Percentiles rank a stretch among this genome's conserved stretches.
Evolutionary conservation across 179 eudicot species (phyloP).

Genomic region (Spinacia oleracea): DNA sequence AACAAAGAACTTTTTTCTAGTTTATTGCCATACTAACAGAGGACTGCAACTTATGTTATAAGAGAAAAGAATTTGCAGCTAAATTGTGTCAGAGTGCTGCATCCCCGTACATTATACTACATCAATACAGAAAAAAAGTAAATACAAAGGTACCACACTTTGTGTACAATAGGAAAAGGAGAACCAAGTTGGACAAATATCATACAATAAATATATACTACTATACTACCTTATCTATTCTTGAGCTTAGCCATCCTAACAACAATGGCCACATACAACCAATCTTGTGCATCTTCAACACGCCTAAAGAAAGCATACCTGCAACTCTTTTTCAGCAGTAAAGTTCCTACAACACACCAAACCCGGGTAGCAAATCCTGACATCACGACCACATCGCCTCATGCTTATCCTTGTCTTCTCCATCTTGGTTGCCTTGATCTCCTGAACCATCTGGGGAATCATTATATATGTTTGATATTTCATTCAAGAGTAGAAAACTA

Average conservation of each 20-base stretch:
- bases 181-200: background rate
- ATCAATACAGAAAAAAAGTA: background rate
- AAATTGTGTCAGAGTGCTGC: background rate
- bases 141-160: background rate
- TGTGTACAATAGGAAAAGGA: background rate
- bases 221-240: background rate
- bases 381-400: too few relatives aligned
- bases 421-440: too few relatives aligned
- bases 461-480: too few relatives aligned
- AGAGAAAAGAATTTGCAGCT: background rate
- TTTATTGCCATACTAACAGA: too few relatives aligned
- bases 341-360: conserved; percentile 18
- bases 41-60: too few relatives aligned
- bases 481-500: too few relatives aligned
- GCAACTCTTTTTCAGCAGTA: conserved; percentile 13
- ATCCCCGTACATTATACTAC: background rate
- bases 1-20: too few relatives aligned
- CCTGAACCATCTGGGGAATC: too few relatives aligned
- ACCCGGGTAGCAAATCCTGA: too few relatives aligned
- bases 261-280: conserved; percentile 3
- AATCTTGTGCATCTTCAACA: conserved; percentile 14
- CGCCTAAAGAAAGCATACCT: conserved; percentile 9
- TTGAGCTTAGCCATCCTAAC: conserved; percentile 14
- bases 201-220: background rate
- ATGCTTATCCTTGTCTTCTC: too few relatives aligned